A percentile compares a stretch with the other conserved stretches of the same genome.
Evolutionary conservation across 2,329 filamentous ascomycete species (phyloP).

Genomic region (Biscogniauxia mediterranea): DNA sequence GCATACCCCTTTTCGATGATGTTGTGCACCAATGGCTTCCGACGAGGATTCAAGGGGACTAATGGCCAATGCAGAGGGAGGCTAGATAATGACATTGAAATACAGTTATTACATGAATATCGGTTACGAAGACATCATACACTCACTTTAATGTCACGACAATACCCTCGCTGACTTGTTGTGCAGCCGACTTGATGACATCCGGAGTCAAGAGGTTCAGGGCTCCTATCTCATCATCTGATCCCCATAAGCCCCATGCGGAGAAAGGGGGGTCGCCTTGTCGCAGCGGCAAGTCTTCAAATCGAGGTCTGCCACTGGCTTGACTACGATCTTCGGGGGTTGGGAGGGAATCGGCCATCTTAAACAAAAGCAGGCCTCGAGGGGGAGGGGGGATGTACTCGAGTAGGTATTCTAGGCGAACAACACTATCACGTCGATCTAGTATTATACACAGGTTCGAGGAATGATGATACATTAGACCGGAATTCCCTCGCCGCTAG

Average conservation of each 20-base stretch:
- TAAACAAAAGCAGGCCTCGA: neutral
- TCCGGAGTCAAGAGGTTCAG: neutral
- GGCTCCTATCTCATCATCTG: neutral
- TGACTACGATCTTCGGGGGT: neutral
- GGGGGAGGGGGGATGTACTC: neutral
- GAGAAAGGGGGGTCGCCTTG: neutral
- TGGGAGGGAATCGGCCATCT: neutral
- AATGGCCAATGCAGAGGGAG: neutral
- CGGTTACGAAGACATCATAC: neutral
- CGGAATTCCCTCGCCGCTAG: neutral
- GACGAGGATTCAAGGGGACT: neutral
- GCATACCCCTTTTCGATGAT: neutral
- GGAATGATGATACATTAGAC: neutral
- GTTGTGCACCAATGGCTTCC: neutral
- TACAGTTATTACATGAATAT: neutral
- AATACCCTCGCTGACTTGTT: neutral
- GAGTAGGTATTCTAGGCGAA: neutral
- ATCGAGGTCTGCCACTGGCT: neutral
- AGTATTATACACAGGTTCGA: neutral
- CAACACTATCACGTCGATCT: neutral
- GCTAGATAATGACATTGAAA: neutral
- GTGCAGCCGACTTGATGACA: neutral
- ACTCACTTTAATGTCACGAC: constrained; percentile 1
- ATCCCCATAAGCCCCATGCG: neutral
- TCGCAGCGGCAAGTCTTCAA: neutral